phyloP scores from a whole-genome alignment of 139 green algal genomes.

The Coccomyxa sp. region DNA sequence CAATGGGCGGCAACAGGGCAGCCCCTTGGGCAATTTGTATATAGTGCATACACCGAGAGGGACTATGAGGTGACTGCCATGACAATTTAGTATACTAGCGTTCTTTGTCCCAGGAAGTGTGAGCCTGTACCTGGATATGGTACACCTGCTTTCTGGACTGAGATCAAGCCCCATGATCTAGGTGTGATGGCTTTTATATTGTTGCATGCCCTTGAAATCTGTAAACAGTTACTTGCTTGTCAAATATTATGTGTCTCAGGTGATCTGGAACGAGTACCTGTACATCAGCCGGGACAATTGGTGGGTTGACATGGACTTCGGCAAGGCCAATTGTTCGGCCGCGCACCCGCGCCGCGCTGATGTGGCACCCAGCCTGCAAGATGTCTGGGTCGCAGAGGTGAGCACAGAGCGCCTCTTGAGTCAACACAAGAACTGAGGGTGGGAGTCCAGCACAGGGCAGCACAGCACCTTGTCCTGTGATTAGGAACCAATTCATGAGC shows the following conservation, averaged over 20 bases:
- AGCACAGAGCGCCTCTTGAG: not conserved
- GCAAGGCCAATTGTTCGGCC: conserved; percentile 37
- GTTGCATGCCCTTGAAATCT: no score
- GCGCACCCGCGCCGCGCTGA: conserved; percentile 12
- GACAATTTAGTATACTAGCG: no score
- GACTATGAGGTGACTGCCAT: conserved; percentile 15
- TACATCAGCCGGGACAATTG: conserved; percentile 17
- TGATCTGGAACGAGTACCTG: conserved; percentile 40
- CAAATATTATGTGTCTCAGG: not conserved
- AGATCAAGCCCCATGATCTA: no score
- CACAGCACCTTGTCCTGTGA: no score
- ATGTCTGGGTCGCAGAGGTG: conserved; percentile 11
- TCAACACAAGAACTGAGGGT: no score
- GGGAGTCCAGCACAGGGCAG: no score
- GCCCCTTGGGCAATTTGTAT: conserved; percentile 31
- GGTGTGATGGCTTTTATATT: no score
- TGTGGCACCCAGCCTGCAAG: not conserved
- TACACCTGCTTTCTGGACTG: no score
- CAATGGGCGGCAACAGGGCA: conserved; percentile 19
- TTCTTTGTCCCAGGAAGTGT: no score
- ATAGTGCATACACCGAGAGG: conserved; percentile 43
- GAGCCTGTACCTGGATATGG: no score
- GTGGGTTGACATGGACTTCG: conserved; percentile 46
- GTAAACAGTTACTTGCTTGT: no score
- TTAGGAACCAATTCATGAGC: no score